These are phyloP conservation scores for Nakazawaea pomicola DNA, from an alignment of 805 yeast genomes.

Conservation along the genomic window DNA sequence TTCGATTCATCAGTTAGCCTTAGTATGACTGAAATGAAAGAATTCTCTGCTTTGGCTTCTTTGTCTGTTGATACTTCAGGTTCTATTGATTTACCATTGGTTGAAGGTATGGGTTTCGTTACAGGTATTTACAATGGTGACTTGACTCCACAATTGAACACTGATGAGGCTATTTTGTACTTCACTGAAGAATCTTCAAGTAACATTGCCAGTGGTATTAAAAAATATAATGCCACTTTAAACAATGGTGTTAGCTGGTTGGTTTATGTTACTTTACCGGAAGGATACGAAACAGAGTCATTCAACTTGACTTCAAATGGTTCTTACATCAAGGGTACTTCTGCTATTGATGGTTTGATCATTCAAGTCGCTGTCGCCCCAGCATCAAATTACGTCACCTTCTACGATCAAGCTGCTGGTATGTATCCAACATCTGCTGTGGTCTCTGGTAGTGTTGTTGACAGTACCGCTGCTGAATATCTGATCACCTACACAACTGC, in stretches of 20 bases:
- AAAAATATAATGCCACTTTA: conserved; percentile 35
- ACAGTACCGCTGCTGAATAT: conserved; percentile 36
- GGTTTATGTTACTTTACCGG: conserved; percentile 41
- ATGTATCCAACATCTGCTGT: conserved; percentile 48
- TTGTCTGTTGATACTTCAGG: conserved; percentile 29
- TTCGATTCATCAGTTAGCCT: conserved; percentile 35
- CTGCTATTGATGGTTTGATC: conserved; percentile 31
- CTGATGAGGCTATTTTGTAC: conserved; percentile 40
- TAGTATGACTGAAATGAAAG: conserved; percentile 40
- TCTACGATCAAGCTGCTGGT: conserved; percentile 68
- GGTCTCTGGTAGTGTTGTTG: conserved; percentile 40
- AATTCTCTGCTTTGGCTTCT: conserved; percentile 46
- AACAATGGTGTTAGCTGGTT: conserved; percentile 43
- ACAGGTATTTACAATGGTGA: conserved; percentile 46
- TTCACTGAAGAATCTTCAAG: conserved; percentile 31
- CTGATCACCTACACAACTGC: conserved; percentile 40
- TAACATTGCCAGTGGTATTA: conserved; percentile 22
- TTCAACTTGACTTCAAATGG: conserved; percentile 29
- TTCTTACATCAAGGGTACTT: conserved; percentile 32
- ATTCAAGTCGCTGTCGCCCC: conserved; percentile 50
- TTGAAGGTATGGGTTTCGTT: conserved; percentile 57
- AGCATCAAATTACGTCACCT: conserved; percentile 26
- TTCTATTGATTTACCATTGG: conserved; percentile 43
- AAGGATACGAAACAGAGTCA: conserved; percentile 19
- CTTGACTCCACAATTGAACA: conserved; percentile 39